phyloP scores from a whole-genome alignment of 2,329 filamentous ascomycete species.

The Stromatinia cepivora region DNA sequence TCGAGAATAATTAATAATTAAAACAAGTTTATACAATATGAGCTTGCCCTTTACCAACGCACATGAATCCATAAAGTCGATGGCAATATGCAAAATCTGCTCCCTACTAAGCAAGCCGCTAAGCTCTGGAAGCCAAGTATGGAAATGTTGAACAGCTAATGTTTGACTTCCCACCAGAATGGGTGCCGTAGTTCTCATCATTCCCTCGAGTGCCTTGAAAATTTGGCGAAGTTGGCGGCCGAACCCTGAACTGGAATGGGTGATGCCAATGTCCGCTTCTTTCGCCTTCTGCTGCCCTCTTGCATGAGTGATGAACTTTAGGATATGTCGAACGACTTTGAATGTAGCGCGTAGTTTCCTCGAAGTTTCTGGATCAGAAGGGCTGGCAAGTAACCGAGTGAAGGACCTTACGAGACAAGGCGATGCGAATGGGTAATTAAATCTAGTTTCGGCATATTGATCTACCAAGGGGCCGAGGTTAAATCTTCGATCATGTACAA shows the following conservation, averaged over 20 bases:
- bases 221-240: conserved; percentile 80
- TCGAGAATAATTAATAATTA: conserved; percentile 89
- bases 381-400: conserved; percentile 76
- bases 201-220: conserved; percentile 82
- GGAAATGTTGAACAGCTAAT: conserved; percentile 91
- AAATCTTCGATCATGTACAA: conserved; percentile 91
- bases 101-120: conserved; percentile 72
- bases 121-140: conserved; percentile 95
- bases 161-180: conserved; percentile 93
- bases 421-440: conserved; percentile 91
- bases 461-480: conserved; percentile 89
- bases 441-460: conserved; percentile 82
- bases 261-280: conserved; percentile 83
- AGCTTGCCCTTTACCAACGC: conserved; percentile 85
- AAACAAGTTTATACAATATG: conserved; percentile 84
- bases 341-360: conserved; percentile 86
- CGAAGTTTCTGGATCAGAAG: conserved; percentile 78
- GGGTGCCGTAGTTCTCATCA: conserved; percentile 86
- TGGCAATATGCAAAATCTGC: conserved; percentile 87
- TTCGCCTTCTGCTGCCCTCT: conserved; percentile 85
- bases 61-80: conserved; percentile 93
- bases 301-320: conserved; percentile 93
- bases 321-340: conserved; percentile 89
- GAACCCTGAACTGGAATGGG: conserved; percentile 69
- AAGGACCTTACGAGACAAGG: conserved; percentile 86